Conservation (phyloP, 148 eudicot species). For the Camellia granthamiana region DNA sequence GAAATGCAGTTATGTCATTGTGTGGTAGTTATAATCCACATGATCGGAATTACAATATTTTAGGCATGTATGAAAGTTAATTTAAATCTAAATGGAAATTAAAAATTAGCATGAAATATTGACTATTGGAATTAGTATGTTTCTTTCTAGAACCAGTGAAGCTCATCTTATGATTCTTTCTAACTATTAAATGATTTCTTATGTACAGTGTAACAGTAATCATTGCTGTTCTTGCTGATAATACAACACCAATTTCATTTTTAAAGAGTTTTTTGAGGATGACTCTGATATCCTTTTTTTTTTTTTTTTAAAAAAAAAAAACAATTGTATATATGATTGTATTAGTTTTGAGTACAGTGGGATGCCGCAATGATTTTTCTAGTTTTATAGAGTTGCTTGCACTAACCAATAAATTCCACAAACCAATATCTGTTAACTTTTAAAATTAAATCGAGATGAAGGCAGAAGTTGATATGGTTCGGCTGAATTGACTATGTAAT, state of each 20-base stretch:
- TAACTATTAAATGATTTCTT: background rate
- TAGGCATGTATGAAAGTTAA: too few relatives aligned
- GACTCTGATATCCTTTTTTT: background rate
- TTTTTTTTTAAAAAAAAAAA: background rate
- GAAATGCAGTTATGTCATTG: background rate
- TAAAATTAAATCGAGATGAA: background rate
- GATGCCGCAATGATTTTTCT: background rate
- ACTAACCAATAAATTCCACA: background rate
- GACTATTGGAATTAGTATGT: background rate
- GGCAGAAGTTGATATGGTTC: background rate
- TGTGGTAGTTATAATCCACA: background rate
- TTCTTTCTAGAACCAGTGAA: background rate
- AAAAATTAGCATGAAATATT: background rate
- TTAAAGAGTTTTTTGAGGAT: background rate
- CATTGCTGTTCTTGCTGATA: background rate
- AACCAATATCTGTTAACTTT: background rate
- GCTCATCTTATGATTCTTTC: background rate
- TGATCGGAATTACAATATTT: too few relatives aligned
- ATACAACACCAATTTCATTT: background rate
- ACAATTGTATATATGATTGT: background rate
- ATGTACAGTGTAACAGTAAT: background rate
- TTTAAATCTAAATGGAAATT: background rate
- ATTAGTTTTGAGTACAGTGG: background rate
- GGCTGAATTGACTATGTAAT: background rate
- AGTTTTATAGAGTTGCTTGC: background rate